Percentiles rank a stretch among this genome's conserved stretches.
These are phyloP conservation scores for Trifolium pratense DNA, from an alignment of 306 rosid genomes.

Conservation along the genomic window DNA sequence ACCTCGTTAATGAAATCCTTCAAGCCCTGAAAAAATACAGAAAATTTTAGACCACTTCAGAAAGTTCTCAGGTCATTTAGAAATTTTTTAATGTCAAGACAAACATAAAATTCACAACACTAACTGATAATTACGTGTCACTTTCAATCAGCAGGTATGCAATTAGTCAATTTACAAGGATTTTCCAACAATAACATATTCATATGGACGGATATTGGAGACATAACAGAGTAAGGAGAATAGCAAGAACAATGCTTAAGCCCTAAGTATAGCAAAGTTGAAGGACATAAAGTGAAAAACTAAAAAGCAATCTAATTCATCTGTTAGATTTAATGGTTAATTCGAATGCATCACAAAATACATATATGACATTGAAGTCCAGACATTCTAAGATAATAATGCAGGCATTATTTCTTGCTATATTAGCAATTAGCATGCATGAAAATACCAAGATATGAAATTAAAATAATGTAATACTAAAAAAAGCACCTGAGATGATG, in stretches of 20 bases:
- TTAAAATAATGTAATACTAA: constrained; percentile 9
- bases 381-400: constrained; percentile 17
- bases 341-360: constrained; percentile 3
- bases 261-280: constrained; percentile 24
- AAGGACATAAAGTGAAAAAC: constrained; percentile 16
- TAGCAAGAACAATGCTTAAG: constrained; percentile 6
- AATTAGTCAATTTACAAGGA: neutral
- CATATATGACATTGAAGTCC: neutral
- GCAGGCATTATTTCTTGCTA: constrained; percentile 22
- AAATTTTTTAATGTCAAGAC: neutral
- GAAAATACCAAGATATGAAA: constrained; percentile 27
- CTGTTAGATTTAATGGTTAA: neutral
- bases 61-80: constrained; percentile 5
- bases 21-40: constrained; percentile 65
- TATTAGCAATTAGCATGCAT: constrained; percentile 26
- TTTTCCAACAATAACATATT: constrained; percentile 20
- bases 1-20: constrained; percentile 88
- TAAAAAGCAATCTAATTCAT: neutral
- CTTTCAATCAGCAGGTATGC: neutral
- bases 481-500: constrained; percentile 75
- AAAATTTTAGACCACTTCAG: constrained; percentile 27
- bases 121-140: neutral
- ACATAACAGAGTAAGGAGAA: neutral
- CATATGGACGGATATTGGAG: neutral
- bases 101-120: neutral